A percentile compares a stretch with the other conserved stretches of the same genome.
Evolutionary conservation across 768 basidiomycete genomes (phyloP).

Genomic region (Trametes maxima): DNA sequence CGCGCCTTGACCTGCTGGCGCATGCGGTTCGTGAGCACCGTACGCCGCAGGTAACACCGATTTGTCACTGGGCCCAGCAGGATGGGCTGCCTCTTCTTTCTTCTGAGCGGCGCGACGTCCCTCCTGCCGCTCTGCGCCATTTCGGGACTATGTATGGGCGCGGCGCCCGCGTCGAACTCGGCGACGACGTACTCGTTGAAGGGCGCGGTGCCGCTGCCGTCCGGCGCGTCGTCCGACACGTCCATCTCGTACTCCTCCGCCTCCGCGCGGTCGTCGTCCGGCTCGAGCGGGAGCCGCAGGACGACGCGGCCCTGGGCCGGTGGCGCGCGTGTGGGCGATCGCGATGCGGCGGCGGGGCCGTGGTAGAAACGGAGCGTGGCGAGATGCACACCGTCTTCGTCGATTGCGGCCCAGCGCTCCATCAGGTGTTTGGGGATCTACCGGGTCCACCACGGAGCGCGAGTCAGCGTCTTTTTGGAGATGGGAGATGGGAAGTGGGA

Average conservation of each 20-base stretch:
- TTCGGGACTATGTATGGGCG: constrained; percentile 26
- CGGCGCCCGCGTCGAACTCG: constrained; percentile 50
- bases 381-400: constrained; percentile 71
- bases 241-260: constrained; percentile 77
- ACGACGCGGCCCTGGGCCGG: constrained; percentile 57
- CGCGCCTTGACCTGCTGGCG: constrained; percentile 71
- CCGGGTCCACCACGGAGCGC: background rate
- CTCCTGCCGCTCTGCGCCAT: constrained; percentile 46
- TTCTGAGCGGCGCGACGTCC: constrained; percentile 36
- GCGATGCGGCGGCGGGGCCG: constrained; percentile 25
- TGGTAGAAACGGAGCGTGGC: constrained; percentile 81
- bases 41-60: constrained; percentile 64
- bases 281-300: constrained; percentile 62
- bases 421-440: constrained; percentile 84
- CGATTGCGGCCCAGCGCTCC: constrained; percentile 75
- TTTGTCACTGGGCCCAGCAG: constrained; percentile 75
- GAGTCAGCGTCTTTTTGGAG: background rate
- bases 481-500: background rate
- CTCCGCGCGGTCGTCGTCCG: constrained; percentile 41
- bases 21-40: constrained; percentile 66
- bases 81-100: constrained; percentile 51
- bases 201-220: constrained; percentile 47
- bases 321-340: constrained; percentile 16
- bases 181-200: constrained; percentile 77
- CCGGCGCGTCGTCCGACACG: constrained; percentile 67